A percentile compares a stretch with the other conserved stretches of the same genome.
These are phyloP conservation scores for Vanilla planifolia DNA, from an alignment of 106 monocot genomes.

Conservation along the genomic window DNA sequence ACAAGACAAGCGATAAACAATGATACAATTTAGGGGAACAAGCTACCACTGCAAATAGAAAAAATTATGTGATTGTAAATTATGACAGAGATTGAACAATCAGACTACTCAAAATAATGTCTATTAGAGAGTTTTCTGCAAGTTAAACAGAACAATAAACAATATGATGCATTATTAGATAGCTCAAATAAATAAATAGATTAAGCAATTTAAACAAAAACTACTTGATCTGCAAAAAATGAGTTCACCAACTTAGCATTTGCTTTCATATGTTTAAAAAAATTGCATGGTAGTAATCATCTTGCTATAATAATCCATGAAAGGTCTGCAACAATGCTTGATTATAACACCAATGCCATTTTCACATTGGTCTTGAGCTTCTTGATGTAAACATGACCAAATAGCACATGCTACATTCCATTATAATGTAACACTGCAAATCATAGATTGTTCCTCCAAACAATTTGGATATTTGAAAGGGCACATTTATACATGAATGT, in stretches of 20 bases:
- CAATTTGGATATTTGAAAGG: too few species aligned
- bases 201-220: too few species aligned
- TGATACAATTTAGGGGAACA: neutral
- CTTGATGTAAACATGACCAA: neutral
- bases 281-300: neutral
- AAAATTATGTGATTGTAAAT: too few species aligned
- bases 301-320: neutral
- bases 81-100: too few species aligned
- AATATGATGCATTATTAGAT: too few species aligned
- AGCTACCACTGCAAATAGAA: neutral
- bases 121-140: too few species aligned
- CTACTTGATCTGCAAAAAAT: neutral
- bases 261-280: neutral
- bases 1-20: neutral
- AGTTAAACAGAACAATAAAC: too few species aligned
- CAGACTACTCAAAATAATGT: too few species aligned
- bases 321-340: neutral
- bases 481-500: too few species aligned
- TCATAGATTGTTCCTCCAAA: too few species aligned
- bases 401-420: neutral
- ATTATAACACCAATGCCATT: neutral
- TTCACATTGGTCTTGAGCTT: neutral
- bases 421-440: too few species aligned
- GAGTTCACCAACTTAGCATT: neutral
- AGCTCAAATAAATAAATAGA: too few species aligned